Evolutionary conservation across 768 basidiomycete species (phyloP).

Genomic region (Trametes cingulata): DNA sequence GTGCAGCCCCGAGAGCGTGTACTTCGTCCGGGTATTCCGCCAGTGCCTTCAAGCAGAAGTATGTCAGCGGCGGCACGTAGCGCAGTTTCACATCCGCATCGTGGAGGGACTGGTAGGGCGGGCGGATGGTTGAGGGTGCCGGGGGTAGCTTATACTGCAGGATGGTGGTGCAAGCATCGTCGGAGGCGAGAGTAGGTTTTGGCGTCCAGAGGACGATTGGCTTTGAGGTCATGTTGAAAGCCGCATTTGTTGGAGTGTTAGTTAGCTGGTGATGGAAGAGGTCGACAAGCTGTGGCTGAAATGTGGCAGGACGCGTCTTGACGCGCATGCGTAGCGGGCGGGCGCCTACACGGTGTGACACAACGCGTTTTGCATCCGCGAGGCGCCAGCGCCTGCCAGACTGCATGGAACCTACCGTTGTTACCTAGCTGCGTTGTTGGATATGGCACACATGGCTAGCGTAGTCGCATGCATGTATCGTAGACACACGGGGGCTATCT

Average conservation of each 20-base stretch:
- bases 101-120: slow-evolving; percentile 15
- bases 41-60: slow-evolving; percentile 51
- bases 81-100: neutral
- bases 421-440: no score
- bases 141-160: slow-evolving; percentile 26
- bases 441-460: no score
- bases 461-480: no score
- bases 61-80: slow-evolving; percentile 51
- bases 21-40: slow-evolving; percentile 47
- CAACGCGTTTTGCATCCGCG: no score
- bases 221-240: slow-evolving; percentile 3
- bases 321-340: neutral
- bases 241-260: neutral
- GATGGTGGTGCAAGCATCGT: slow-evolving; percentile 30
- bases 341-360: slow-evolving; percentile 14
- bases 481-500: no score
- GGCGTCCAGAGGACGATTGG: slow-evolving; percentile 29
- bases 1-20: slow-evolving; percentile 35
- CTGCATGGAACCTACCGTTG: no score
- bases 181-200: slow-evolving; percentile 18
- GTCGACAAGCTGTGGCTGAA: neutral
- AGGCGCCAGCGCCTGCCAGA: no score
- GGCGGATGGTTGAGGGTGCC: slow-evolving; percentile 17
- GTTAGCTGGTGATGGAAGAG: neutral
- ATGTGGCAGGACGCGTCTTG: neutral